Conservation (phyloP, 1,284 basidiomycete species). For the Porogramme epimiltina region DNA sequence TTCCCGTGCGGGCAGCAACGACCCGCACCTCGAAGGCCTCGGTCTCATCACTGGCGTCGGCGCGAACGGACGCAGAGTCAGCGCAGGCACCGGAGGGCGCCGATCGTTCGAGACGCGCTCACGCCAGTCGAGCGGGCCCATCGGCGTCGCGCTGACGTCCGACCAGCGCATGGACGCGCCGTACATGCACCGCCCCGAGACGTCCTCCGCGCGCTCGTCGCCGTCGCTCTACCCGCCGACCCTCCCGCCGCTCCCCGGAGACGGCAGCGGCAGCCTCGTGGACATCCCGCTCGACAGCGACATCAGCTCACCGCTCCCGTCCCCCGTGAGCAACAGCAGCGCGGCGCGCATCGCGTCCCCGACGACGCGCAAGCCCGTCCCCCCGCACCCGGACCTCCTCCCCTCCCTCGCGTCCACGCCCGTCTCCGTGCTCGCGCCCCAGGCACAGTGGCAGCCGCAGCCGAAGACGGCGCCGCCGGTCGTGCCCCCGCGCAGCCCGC, state of each 20-base stretch:
- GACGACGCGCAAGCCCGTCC: conserved; percentile 20
- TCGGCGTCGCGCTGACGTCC: conserved; percentile 24
- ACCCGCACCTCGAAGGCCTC: conserved; percentile 4
- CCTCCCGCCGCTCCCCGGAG: conserved; percentile 33
- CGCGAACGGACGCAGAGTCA: conserved; percentile 3
- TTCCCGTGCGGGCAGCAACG: conserved; percentile 3
- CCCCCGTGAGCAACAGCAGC: conserved; percentile 9
- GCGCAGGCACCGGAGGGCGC: conserved; percentile 1
- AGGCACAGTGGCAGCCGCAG: conserved; percentile 13
- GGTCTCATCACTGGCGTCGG: conserved; percentile 24
- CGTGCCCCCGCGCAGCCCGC: conserved; percentile 40
- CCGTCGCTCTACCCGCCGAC: conserved; percentile 63
- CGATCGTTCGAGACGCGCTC: conserved; percentile 9
- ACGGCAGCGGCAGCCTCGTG: conserved; percentile 28
- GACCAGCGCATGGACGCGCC: conserved; percentile 14
- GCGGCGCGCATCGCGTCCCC: conserved; percentile 12
- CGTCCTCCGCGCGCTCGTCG: conserved; percentile 42
- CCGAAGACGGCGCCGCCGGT: conserved; percentile 14
- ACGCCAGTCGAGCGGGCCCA: conserved; percentile 16
- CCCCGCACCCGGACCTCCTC: conserved; percentile 9
- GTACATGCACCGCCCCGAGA: conserved; percentile 23
- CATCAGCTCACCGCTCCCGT: conserved; percentile 5
- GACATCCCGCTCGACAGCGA: conserved; percentile 14
- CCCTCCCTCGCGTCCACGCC: conserved; percentile 33
- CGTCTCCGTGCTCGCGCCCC: conserved; percentile 16